Evolutionary conservation across 2,329 filamentous ascomycete species (phyloP), one percentile per base, ranked within the genome.

Genomic region (Colletotrichum sp.): DNA sequence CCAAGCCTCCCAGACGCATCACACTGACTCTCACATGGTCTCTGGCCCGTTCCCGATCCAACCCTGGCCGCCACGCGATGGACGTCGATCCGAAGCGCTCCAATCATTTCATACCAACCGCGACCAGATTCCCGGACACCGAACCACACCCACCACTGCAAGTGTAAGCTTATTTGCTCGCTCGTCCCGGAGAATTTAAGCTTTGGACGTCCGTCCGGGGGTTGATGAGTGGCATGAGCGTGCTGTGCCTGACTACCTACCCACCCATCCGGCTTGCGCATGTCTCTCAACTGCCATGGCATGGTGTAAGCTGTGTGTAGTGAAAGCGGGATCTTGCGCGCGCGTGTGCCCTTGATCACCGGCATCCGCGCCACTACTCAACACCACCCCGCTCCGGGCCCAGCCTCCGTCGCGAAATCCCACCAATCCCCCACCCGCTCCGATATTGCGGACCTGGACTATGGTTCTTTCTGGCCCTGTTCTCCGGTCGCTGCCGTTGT

Each of bases 341-440:
- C 12, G 48, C 48, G 48, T 28, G 55, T 58, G 55, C 21, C 26
- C 16, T 26, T 58, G 55, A 24, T 58, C 13, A 21, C 18, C 43
- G 43, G 43, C 43, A 52, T 52, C 43, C 43, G 4, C 43, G 13
- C 43, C 10, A 52, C 12, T 10, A 21, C 43, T 3, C 21, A 24
- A 24, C 21, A 24, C 21, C 21, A 52, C 55, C 55, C 55, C 55
- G 55, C 55, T 28, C 55, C 68, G 38, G 30, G 38, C 52, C 21
- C 36, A 28, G 30, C 4, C 38, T 24, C 18, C 38, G 69, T 21
- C 24, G 69, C 48, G 24, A 71, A 58, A 71, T 71, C 69, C 69
- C 69, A 71, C 69, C 69, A 71, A 71, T 71, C 69, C 69, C 28
- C 43, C 62, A 21, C 13, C 52, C n/a, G 3, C 62, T 59, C 62